Base-by-base conservation (phyloP, 805 yeast species). In the Brettanomyces bruxellensis region DNA sequence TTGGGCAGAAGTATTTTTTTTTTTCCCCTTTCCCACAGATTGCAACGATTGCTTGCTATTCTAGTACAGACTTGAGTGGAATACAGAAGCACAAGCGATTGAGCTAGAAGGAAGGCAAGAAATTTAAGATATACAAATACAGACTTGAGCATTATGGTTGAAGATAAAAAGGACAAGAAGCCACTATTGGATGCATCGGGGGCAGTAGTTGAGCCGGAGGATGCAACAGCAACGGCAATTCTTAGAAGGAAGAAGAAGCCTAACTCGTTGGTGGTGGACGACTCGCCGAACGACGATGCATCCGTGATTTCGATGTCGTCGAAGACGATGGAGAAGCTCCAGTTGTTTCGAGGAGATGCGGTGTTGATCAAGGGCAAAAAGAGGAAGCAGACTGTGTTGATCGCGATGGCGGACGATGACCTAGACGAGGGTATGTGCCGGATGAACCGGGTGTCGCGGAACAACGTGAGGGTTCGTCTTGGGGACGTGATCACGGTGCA, bases 191-290 rank as follows among this genome's bases (percentile, higher is more conserved):
- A 66, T 48, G 68, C 62, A 23, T 65, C 70, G 34, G 71, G 71
- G 23, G 60, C 52, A 43, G 67, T 61, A 2, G 51, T 52, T 6
- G 61, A 47, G 24, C 60, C 61, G 18, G 70, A 66, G 47, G 71
- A 66, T 51, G 55, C 62, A 4, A 88, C 96, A 45, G 99, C 99
- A 54, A 93, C 98, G 47, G 99, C 99, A 41, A 93, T 93, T 61
- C 74, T 93, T 61, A 85, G 96, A 72, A 81, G 91, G 71, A 93
- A 93, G 82, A 91, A 93, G 93, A 91, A 91, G 78, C 96, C 86
- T 62, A 93, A 93, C 67, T 72, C 95, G 45, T 73, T 93, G 57
- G 71, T 93, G 53, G 98, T 93, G 45, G 99, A 93, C 63, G 99
- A 93, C 69, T 98, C 99, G 53, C 81, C 83, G 59, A 88, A 86